These are phyloP conservation scores for Paraphysoderma sedebokerense DNA, from an alignment of 371 early-diverging fungal species.

Conservation along the genomic window DNA sequence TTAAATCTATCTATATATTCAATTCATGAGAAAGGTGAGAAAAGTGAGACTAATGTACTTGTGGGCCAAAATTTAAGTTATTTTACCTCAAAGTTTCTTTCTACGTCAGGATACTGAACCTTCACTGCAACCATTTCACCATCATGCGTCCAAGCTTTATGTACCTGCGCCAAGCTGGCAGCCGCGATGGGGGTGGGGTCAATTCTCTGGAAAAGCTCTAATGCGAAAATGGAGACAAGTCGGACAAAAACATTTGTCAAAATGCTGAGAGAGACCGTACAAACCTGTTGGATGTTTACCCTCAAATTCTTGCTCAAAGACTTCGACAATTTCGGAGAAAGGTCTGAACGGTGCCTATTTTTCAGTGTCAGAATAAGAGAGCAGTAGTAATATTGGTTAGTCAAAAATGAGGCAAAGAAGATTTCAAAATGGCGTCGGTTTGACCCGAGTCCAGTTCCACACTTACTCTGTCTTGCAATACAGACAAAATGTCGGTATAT, in stretches of 20 bases:
- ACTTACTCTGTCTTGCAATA: slow-evolving; percentile 19
- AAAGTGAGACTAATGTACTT: no score
- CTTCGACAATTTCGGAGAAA: slow-evolving; percentile 15
- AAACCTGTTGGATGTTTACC: slow-evolving; percentile 6
- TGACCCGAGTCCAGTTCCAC: no score
- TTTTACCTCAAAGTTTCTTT: slow-evolving; percentile 14
- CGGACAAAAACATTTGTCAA: background rate
- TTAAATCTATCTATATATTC: no score
- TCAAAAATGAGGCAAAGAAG: no score
- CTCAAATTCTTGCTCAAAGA: slow-evolving; percentile 19
- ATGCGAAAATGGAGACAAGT: background rate
- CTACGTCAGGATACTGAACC: slow-evolving; percentile 24
- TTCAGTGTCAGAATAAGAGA: background rate
- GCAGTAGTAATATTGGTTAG: no score
- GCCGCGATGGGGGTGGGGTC: slow-evolving; percentile 23
- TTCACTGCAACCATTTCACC: slow-evolving; percentile 25
- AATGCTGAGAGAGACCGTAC: background rate
- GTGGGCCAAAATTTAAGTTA: no score
- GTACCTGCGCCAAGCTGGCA: slow-evolving; percentile 27
- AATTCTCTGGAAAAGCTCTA: slow-evolving; percentile 15
- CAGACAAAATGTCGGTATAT: slow-evolving; percentile 22
- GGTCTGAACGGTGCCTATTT: slow-evolving; percentile 21
- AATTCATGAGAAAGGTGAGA: no score
- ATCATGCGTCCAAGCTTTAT: slow-evolving; percentile 17
- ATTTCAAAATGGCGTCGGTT: background rate